phyloP scores from a whole-genome alignment of 106 monocot genomes.

The Ottelia alismoides region DNA sequence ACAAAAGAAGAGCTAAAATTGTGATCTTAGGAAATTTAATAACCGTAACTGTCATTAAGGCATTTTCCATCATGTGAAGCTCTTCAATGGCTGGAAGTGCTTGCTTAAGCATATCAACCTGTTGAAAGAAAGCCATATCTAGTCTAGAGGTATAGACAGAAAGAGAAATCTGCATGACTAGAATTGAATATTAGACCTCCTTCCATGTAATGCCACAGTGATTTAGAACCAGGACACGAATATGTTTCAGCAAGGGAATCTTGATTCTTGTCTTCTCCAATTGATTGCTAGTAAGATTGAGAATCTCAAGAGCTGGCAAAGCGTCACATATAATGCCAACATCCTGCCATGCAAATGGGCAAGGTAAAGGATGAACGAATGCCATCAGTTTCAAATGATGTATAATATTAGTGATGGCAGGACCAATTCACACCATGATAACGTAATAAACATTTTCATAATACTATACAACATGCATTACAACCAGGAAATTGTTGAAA shows the following conservation, averaged over 20 bases:
- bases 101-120: slow-evolving; percentile 72
- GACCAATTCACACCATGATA: no score
- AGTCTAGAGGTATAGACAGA: no score
- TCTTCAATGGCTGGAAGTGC: slow-evolving; percentile 59
- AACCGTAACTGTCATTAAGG: slow-evolving; percentile 39
- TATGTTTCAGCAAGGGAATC: slow-evolving; percentile 34
- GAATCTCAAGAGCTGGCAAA: slow-evolving; percentile 62
- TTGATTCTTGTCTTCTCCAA: slow-evolving; percentile 31
- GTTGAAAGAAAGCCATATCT: slow-evolving; percentile 20
- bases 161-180: no score
- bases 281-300: slow-evolving; percentile 59
- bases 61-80: slow-evolving; percentile 82
- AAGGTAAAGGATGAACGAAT: no score
- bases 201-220: slow-evolving; percentile 74
- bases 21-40: background rate
- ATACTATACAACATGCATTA: no score
- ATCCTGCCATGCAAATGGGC: slow-evolving; percentile 40
- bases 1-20: no score
- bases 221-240: slow-evolving; percentile 80
- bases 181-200: slow-evolving; percentile 23
- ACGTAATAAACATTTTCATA: no score
- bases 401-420: no score
- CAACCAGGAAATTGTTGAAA: no score
- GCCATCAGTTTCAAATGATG: no score
- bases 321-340: slow-evolving; percentile 60